Evolutionary conservation across 2,329 filamentous ascomycete genomes (phyloP).

Genomic region (Fusarium brachygibbosum): DNA sequence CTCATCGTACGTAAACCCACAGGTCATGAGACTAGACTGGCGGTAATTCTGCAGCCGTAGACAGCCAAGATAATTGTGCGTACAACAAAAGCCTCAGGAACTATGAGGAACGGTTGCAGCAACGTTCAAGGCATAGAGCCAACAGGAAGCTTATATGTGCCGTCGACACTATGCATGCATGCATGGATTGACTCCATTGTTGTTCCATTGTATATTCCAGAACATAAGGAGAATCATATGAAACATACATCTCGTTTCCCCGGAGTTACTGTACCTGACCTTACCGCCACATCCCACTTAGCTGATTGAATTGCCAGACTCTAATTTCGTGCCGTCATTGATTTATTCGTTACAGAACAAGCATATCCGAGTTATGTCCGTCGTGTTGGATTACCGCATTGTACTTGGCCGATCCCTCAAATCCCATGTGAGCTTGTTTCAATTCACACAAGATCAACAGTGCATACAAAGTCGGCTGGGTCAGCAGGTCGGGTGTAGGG

Average conservation of each 20-base stretch:
- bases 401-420: conserved; percentile 10
- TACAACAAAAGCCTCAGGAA: neutral
- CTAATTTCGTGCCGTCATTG: neutral
- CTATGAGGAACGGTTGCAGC: neutral
- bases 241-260: conserved; percentile 22
- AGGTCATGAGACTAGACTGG: neutral
- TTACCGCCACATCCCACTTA: conserved; percentile 16
- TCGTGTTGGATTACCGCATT: conserved; percentile 10
- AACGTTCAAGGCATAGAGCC: neutral
- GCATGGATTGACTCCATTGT: neutral
- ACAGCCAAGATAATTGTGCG: neutral
- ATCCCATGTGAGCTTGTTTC: neutral
- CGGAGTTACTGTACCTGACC: neutral
- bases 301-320: conserved; percentile 24
- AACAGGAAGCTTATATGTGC: neutral
- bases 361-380: conserved; percentile 33
- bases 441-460: conserved; percentile 12
- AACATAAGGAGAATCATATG: conserved; percentile 20
- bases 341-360: conserved; percentile 21
- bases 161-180: neutral
- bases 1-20: conserved; percentile 9
- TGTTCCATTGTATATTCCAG: conserved; percentile 9
- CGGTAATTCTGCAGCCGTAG: neutral
- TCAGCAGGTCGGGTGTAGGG: neutral
- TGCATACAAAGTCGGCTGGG: neutral